Evolutionary conservation across 768 basidiomycete species (phyloP), one percentile per base, ranked within the genome.

Genomic region (Amanita muscaria): DNA sequence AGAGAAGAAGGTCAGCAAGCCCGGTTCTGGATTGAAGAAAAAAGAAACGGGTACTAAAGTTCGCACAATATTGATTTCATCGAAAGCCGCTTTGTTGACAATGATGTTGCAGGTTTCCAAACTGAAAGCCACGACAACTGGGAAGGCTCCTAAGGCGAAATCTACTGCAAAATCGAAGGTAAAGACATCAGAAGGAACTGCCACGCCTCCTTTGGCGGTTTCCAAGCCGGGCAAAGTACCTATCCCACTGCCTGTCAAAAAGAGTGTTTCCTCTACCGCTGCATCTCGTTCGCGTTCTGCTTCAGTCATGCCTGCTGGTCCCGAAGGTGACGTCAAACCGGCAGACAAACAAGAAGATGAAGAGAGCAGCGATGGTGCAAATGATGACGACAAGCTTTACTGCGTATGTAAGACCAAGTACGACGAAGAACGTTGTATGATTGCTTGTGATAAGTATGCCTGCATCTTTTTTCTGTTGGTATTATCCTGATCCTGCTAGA

Each of bases 391-490:
- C 54, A 80, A 83, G 60, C 61, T 91, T 40, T 94, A 94, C 55
- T 94, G 91, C 55, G 67, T 94, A 11, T 96, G 91, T 68, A 79
- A 86, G 63, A 87, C 83, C 16, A 75, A 69, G 52, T 93, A 94
- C 51, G 86, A 94, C 51, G 85, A 90, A 59, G 87, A 89, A 57
- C 70, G 76, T 41, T 73, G 83, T 49, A 94, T 94, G 91, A 91
- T 94, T 59, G 91, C 88, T 21, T 94, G 91, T 57, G 91, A 94
- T 67, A 74, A 80, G 88, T 89, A 53, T 43, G 84, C 61, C 32
- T 21, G 45, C 38, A 21, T 15, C n/a, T 7, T 8, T 40, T 21
- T 29, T 22, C 33, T 14, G 21, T 43, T 23, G 44, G 32, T 32
- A 27, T 18, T 47, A 12, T 32, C 21, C 19, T 41, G 29, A 41